Evolutionary conservation across 345 rosid species (phyloP).

Genomic region (Melaleuca quinquenervia): DNA sequence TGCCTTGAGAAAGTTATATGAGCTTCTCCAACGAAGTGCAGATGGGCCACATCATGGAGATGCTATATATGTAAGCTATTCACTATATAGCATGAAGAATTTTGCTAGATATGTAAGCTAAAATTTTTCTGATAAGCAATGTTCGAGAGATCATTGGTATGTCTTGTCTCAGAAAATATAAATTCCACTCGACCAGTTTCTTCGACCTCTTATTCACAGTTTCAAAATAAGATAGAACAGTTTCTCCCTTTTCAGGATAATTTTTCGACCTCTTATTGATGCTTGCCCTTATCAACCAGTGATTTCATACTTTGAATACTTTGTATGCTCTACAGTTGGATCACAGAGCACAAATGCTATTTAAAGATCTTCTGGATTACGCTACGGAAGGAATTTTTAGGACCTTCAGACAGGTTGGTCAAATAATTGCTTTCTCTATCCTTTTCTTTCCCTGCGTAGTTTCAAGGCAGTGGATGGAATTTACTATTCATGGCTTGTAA

Average conservation of each 20-base stretch:
- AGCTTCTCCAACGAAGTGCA: slow-evolving; percentile 15
- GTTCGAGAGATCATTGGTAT: not conserved
- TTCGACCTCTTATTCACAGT: not conserved
- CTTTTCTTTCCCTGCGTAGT: not conserved
- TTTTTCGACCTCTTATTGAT: not conserved
- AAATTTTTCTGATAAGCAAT: not conserved
- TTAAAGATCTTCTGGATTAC: slow-evolving; percentile 41
- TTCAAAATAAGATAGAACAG: not conserved
- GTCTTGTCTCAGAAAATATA: not conserved
- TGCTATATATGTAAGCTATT: slow-evolving; percentile 18
- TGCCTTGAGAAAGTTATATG: slow-evolving; percentile 37
- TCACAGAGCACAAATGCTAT: slow-evolving; percentile 19
- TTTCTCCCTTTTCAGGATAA: not conserved
- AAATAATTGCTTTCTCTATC: not conserved
- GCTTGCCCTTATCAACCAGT: not conserved
- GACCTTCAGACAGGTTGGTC: slow-evolving; percentile 22
- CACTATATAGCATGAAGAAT: not conserved
- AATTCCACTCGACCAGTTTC: not conserved
- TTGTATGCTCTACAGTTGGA: slow-evolving; percentile 19
- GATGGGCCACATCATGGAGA: not conserved
- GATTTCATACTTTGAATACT: not conserved
- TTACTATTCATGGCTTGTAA: not conserved
- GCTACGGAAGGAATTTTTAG: slow-evolving; percentile 22
- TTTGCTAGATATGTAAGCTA: not conserved
- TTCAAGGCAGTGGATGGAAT: not conserved